Conservation (phyloP, 163 green algal genomes). For the Dunaliella salina region DNA sequence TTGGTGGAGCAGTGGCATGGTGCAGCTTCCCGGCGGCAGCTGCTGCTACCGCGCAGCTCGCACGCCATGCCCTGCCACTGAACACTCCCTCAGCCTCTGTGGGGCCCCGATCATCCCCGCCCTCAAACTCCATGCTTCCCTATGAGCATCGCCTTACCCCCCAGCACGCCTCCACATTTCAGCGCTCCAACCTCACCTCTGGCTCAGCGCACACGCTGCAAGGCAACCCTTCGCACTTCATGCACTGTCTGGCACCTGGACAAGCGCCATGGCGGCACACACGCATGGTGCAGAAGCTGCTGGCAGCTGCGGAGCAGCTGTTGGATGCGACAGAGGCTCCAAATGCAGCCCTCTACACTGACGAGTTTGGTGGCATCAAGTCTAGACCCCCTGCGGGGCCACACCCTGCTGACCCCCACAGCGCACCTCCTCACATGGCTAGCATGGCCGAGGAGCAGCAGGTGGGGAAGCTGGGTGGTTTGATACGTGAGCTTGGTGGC, state of each 20-base stretch:
- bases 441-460: not conserved
- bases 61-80: not conserved
- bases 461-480: not conserved
- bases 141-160: too few relatives aligned
- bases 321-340: not conserved
- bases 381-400: not conserved
- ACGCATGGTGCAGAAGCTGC: not conserved
- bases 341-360: not conserved
- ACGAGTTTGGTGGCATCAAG: not conserved
- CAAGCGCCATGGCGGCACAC: too few relatives aligned
- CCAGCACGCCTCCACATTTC: too few relatives aligned
- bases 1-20: not conserved
- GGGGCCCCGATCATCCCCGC: too few relatives aligned
- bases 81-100: not conserved
- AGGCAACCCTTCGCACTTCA: too few relatives aligned
- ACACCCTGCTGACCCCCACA: not conserved
- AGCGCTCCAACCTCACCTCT: too few relatives aligned
- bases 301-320: not conserved
- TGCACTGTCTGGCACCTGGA: too few relatives aligned
- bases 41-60: not conserved
- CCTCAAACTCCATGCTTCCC: too few relatives aligned
- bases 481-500: not conserved
- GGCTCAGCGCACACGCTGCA: too few relatives aligned
- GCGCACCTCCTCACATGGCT: not conserved
- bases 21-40: not conserved